Evolutionary conservation across 768 basidiomycete genomes (phyloP), one percentile per base, ranked within the genome.

Genomic region (Russula vinacea): DNA sequence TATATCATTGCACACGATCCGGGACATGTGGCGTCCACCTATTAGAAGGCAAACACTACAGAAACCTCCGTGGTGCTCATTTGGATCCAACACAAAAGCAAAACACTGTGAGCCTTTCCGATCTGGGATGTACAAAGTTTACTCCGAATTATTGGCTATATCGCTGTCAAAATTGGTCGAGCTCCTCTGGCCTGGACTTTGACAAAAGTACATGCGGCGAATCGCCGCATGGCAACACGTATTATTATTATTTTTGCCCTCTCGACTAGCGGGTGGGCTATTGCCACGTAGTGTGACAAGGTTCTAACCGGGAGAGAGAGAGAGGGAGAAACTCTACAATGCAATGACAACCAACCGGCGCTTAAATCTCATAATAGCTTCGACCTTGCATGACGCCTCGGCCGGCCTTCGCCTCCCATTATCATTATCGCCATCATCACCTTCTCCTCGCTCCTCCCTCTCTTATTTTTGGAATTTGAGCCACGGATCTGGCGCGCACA

Each of bases 231-330:
- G 62, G 24, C 26, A 49, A 61, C 26, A 11, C 14, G 49, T 56
- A 51, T 56, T 50, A 57, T 56, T 50, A 57, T 56, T 60, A 60
- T 37, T 51, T 42, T 51, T 45, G 39, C 29, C 62, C 10, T 42
- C 29, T 47, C 58, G 42, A 55, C 53, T 47, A 40, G 54, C 59
- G 32, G 32, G 33, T 44, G 32, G 19, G n/a, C 39, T 56, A 24
- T 9, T 56, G 64, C 64, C 64, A 61, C 64, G 64, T 65, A 61
- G 49, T 57, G 60, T n/a, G 50, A 37, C 17, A 56, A 47, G 56
- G 45, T 13, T 14, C 42, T 44, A 37, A 50, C 17, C 26, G 17
- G 50, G n/a, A 37, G 19, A 37, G 19, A 37, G 24, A 45, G 22
- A 26, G 26, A 26, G 26, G 49, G 53, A 37, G 33, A 44, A 65